Evolutionary conservation across 257 asterid genomes (phyloP), one percentile per base, ranked within the genome.

Genomic region (Catharanthus roseus): DNA sequence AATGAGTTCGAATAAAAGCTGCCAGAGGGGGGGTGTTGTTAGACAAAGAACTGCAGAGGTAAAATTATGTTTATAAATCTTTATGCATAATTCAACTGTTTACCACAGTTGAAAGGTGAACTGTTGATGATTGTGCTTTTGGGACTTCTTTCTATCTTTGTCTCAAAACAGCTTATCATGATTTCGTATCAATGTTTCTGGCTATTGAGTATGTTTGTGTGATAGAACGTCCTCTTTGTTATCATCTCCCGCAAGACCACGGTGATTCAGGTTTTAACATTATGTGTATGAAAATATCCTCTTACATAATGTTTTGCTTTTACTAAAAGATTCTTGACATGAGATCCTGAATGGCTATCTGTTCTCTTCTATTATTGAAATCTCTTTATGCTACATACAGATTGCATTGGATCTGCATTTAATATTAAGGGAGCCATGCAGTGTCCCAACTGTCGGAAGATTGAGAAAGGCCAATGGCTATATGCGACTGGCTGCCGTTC

Each of bases 371-470:
- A 24, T 26, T 61, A 44, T 12, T 65, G 47, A 70, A 54, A 23
- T 58, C 15, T 77, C 15, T 67, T 56, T 33, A 2, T 24, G 29
- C 41, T 66, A 55, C 33, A 5, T 83, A 63, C 97, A 95, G 99
- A 91, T 87, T 95, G 99, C 90, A 95, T 95, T 68, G 99, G 99
- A 73, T 95, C 99, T 18, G 99, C 97, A 78, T 95, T 95, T 79
- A 95, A 95, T 77, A 65, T 78, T n/a, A 91, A 95, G 84, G 99
- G 97, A 74, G 89, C 92, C 71, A 95, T 95, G 99, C 97, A 91
- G 86, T 95, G 99, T 79, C 99, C 97, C 67, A 95, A 95, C 86
- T 95, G 99, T 85, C 95, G 99, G 38, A 87, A 95, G 82, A 83
- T 86, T 79, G 99, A 95, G 88, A 91, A 88, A 86, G 97, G 99